A percentile compares a stretch with the other conserved stretches of the same genome.
Conservation (phyloP, 306 rosid species). For the Castanea sativa region DNA sequence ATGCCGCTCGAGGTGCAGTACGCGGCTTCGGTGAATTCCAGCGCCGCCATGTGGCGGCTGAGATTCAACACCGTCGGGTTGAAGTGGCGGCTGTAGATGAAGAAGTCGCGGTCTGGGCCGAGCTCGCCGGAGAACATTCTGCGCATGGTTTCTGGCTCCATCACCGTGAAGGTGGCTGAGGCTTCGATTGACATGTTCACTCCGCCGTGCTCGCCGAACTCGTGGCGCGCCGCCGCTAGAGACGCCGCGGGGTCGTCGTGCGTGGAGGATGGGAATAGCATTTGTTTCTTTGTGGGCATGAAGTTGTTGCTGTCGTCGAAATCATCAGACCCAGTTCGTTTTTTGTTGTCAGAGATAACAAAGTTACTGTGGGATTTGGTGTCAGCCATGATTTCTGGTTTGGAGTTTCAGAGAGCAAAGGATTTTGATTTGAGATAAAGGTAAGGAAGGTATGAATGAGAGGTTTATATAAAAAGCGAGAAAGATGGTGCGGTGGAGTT, state of each 20-base stretch:
- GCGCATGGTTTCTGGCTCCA: conserved; percentile 92
- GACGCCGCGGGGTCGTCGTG: conserved; percentile 67
- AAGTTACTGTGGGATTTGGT: conserved; percentile 8
- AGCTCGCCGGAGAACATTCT: conserved; percentile 90
- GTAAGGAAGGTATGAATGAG: too few species aligned
- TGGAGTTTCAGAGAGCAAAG: not conserved
- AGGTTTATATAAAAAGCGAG: too few species aligned
- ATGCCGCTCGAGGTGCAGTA: conserved; percentile 95
- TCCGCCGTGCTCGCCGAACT: conserved; percentile 97
- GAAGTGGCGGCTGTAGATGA: conserved; percentile 97
- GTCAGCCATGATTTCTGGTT: conserved; percentile 40
- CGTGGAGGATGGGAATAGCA: not conserved
- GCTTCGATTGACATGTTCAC: conserved; percentile 99
- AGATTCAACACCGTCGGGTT: conserved; percentile 88
- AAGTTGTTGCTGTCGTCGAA: conserved; percentile 1
- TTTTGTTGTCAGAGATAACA: conserved; percentile 29
- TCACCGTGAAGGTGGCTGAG: conserved; percentile 94
- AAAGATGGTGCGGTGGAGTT: not conserved
- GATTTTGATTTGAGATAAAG: too few species aligned
- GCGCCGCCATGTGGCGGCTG: conserved; percentile 85
- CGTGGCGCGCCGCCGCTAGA: conserved; percentile 73
- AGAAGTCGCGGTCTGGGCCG: conserved; percentile 84
- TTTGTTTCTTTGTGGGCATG: conserved; percentile 41
- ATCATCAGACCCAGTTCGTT: conserved; percentile 36
- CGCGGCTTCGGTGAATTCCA: conserved; percentile 92